phyloP scores from a whole-genome alignment of 2,329 filamentous ascomycete species.

The Aspergillus ibericus region DNA sequence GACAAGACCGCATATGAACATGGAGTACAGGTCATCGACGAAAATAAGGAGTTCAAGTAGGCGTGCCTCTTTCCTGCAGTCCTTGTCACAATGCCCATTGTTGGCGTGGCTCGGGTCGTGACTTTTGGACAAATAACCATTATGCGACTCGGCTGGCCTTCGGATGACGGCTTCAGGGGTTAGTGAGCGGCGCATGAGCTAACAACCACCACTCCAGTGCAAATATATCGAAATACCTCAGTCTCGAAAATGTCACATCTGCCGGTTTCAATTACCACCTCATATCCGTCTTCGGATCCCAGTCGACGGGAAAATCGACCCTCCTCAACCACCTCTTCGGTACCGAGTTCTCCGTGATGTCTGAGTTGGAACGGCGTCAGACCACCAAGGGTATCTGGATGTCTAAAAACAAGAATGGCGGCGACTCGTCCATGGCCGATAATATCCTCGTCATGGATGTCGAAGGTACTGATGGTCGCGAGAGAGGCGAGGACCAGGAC shows the following conservation, averaged over 20 bases:
- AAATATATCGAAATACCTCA: constrained; percentile 78
- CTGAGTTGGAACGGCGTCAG: constrained; percentile 87
- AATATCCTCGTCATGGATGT: constrained; percentile 99
- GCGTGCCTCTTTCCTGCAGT: constrained; percentile 29
- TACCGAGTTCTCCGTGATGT: constrained; percentile 97
- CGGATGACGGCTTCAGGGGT: neutral
- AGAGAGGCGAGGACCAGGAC: constrained; percentile 96
- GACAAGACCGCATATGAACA: constrained; percentile 66
- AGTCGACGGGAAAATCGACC: constrained; percentile 98
- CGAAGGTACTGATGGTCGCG: constrained; percentile 93
- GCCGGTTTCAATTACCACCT: constrained; percentile 99
- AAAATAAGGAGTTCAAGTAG: constrained; percentile 96
- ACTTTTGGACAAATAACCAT: neutral
- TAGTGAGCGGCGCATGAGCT: constrained; percentile 10
- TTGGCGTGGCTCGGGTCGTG: neutral
- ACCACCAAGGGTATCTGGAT: constrained; percentile 99
- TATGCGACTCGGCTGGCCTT: neutral
- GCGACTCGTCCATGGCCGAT: constrained; percentile 70
- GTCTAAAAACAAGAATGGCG: constrained; percentile 84
- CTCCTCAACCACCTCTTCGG: constrained; percentile 94
- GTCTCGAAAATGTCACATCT: constrained; percentile 73
- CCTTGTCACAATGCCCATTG: neutral
- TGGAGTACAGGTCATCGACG: constrained; percentile 95
- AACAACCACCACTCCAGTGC: constrained; percentile 52
- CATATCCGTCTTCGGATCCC: constrained; percentile 97